Evolutionary conservation across 805 yeast species (phyloP), one percentile per base, ranked within the genome.

Genomic region (Wickerhamiella hasegawae): DNA sequence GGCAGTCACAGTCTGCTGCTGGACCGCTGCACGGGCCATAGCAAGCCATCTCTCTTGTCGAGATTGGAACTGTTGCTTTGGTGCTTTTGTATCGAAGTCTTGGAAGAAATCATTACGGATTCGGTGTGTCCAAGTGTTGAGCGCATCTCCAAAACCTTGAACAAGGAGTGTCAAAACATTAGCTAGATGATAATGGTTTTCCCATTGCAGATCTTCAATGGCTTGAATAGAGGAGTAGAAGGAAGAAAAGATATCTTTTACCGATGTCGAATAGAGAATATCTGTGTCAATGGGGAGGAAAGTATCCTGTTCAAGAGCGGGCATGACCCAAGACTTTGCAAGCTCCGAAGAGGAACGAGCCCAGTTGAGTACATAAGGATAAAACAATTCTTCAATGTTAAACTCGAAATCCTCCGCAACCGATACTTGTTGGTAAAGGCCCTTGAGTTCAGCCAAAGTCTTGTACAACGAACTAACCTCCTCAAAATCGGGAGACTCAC

Each of bases 171-270:
- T 76, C 35, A 72, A 66, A 2, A 79, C 48, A 41, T 65, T 62
- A 0, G 92, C 77, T 15, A 67, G 52, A 45, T 83, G 85, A 35
- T 60, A 62, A 33, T 64, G 66, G 48, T 79, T 64, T 12, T 58
- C 55, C 95, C 95, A 85, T 1, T 67, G 59, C 29, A 81, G 64
- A 3, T 63, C 64, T 12, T 62, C 62, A 31, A 85, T 58, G n/a
- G 80, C 61, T 4, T 60, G 55, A 16, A 80, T 49, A 10, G 71
- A 66, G 35, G 73, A 73, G 39, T 67, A 66, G 24, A 79, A 64
- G 51, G 79, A 62, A 8, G 71, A 63, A 52, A 78, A 76, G 11
- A 78, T 65, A 49, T 80, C 90, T 17, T 68, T 49, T 1, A 77
- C 79, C 0, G 87, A 78, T 2, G 71, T 59, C 40, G 82, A 73